phyloP scores from a whole-genome alignment of 805 yeast genomes.

The Candida arabinofermentans region DNA sequence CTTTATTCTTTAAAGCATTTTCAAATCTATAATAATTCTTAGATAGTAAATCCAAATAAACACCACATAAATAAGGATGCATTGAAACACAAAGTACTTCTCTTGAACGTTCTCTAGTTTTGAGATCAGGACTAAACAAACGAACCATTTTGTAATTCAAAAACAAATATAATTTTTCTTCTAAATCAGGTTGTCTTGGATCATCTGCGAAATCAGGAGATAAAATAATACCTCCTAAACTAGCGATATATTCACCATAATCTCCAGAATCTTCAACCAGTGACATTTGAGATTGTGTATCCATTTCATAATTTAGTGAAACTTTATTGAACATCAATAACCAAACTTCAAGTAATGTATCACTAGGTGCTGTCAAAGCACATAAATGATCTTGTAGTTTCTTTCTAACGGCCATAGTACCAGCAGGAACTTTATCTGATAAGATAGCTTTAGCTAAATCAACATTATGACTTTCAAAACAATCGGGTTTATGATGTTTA shows the following conservation, averaged over 20 bases:
- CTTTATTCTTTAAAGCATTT: constrained; percentile 16
- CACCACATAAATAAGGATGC: constrained; percentile 43
- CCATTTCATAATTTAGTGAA: constrained; percentile 5
- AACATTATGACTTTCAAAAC: constrained; percentile 29
- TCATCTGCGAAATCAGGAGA: constrained; percentile 25
- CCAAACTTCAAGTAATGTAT: constrained; percentile 40
- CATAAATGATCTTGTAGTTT: constrained; percentile 45
- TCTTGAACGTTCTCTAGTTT: constrained; percentile 62
- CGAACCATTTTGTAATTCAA: constrained; percentile 21
- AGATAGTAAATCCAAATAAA: constrained; percentile 19
- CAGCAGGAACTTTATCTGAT: constrained; percentile 59
- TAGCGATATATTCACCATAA: constrained; percentile 69
- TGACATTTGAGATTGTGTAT: not conserved
- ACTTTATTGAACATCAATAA: constrained; percentile 38
- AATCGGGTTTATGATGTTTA: constrained; percentile 17
- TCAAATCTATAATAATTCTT: constrained; percentile 23
- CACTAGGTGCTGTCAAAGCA: constrained; percentile 31
- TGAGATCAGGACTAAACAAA: constrained; percentile 23
- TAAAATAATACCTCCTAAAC: constrained; percentile 62
- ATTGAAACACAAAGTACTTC: constrained; percentile 52
- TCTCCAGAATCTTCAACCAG: constrained; percentile 14
- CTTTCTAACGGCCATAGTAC: constrained; percentile 71
- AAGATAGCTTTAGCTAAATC: constrained; percentile 41
- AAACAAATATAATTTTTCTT: constrained; percentile 23
- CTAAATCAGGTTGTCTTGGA: constrained; percentile 25